Evolutionary conservation across 1,284 basidiomycete genomes (phyloP), one percentile per base, ranked within the genome.

Genomic region (Puccinia novopanici): DNA sequence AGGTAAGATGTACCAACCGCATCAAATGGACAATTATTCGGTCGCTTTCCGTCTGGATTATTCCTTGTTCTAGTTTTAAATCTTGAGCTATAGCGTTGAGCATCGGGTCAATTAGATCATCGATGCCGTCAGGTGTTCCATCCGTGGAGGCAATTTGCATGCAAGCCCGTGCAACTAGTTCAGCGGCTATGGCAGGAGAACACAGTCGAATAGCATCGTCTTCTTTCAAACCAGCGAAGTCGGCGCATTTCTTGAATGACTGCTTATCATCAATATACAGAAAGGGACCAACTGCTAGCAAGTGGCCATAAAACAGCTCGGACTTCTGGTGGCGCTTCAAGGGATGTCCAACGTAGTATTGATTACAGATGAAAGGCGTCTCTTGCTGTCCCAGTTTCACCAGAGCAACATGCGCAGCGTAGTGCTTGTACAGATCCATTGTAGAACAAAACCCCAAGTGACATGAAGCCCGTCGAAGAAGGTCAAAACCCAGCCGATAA

Each of bases 341-440:
- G 81, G 92, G 90, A 37, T 88, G 86, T 3, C 82, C 82, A 9
- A 83, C 82, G 1, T 80, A 71, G 0, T 85, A 78, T 70, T 86
- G 84, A 59, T 84, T 84, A 77, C 82, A 83, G 12, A 54, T 27
- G 9, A 67, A 67, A 15, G 78, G 78, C 30, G 55, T n/a, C 15
- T 73, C 57, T 27, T 72, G 19, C 34, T 40, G 13, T 22, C 30
- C 45, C 17, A 63, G 24, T 34, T 67, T 40, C 37, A 70, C 78
- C 22, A 42, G 40, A 17, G 86, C 83, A 81, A 96, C 88, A 82
- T 93, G 91, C 0, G 90, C 90, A 0, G 92, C 91, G 84, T 97
- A 94, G 6, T 90, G 88, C 81, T 91, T 88, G 84, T 93, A 98
- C 6, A 98, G 88, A 3, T 88, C 87, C 5, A 90, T 88, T n/a